phyloP scores from a whole-genome alignment of 768 basidiomycete genomes.

The Chalciporus piperatus region DNA sequence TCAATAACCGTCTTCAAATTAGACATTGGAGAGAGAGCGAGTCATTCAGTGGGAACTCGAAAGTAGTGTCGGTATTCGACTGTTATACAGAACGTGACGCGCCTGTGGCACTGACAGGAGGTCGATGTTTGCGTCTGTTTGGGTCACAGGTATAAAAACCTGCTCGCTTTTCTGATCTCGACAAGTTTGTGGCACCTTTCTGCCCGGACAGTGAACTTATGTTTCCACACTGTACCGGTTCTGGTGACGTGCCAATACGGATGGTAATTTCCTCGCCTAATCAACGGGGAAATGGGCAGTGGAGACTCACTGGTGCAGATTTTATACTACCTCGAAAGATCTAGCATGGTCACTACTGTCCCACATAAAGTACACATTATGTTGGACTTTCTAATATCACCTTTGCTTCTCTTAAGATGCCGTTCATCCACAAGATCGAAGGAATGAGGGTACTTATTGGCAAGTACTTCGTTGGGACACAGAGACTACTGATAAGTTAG shows the following conservation, averaged over 20 bases:
- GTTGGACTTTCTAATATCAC: background rate
- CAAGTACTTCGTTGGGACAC: too few species aligned
- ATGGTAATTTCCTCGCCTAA: slow-evolving; percentile 50
- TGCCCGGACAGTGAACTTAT: slow-evolving; percentile 67
- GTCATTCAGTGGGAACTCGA: background rate
- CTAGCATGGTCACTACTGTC: slow-evolving; percentile 36
- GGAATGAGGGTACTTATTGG: too few species aligned
- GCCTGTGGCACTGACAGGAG: slow-evolving; percentile 14
- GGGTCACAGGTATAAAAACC: slow-evolving; percentile 25
- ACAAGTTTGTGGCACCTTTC: slow-evolving; percentile 54
- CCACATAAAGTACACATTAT: slow-evolving; percentile 20
- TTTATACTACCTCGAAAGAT: slow-evolving; percentile 20
- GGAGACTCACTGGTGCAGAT: slow-evolving; percentile 42
- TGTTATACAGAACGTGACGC: slow-evolving; percentile 11
- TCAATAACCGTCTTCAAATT: slow-evolving; percentile 49
- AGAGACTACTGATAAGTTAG: too few species aligned
- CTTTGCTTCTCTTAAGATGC: background rate
- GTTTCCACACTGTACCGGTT: slow-evolving; percentile 71
- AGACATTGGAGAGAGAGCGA: slow-evolving; percentile 25
- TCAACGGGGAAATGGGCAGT: slow-evolving; percentile 53
- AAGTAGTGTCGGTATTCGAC: background rate
- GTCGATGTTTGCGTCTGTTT: slow-evolving; percentile 30
- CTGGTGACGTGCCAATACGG: slow-evolving; percentile 72
- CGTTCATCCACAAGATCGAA: too few species aligned
- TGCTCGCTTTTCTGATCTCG: background rate